Evolutionary conservation across 2,329 filamentous ascomycete species (phyloP).

Genomic region (Xylaria sp.): DNA sequence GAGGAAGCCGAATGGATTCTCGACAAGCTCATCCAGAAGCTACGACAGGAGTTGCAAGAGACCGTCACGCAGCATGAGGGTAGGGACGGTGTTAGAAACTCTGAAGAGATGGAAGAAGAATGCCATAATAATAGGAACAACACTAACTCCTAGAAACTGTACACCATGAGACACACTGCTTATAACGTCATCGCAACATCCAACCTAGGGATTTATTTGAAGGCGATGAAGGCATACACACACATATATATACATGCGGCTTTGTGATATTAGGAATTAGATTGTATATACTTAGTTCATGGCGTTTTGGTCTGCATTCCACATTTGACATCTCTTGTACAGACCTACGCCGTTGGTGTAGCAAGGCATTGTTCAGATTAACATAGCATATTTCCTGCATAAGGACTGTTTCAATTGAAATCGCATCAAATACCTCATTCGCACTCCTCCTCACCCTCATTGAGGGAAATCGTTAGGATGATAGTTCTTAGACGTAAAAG

Average conservation of each 20-base stretch:
- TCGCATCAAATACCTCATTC: background rate
- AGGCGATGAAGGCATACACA: background rate
- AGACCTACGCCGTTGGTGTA: background rate
- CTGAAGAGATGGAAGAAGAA: constrained; percentile 43
- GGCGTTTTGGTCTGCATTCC: background rate
- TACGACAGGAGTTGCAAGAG: constrained; percentile 62
- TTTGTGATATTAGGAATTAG: background rate
- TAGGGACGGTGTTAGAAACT: constrained; percentile 29
- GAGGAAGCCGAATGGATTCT: constrained; percentile 80
- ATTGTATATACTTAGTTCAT: background rate
- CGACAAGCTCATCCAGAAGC: constrained; percentile 67
- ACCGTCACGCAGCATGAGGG: constrained; percentile 39
- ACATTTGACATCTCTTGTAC: constrained; percentile 2
- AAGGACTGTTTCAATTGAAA: background rate
- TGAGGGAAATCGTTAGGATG: background rate
- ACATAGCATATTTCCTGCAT: background rate
- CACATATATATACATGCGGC: background rate
- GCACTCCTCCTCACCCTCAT: background rate
- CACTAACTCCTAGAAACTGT: background rate
- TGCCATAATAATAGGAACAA: constrained; percentile 53
- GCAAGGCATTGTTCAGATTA: background rate
- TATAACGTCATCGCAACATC: background rate
- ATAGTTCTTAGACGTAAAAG: constrained; percentile 1
- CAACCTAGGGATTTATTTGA: background rate
- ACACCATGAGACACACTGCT: background rate